Evolutionary conservation across 2,329 filamentous ascomycete genomes (phyloP).

Genomic region (Scorias spongiosa): DNA sequence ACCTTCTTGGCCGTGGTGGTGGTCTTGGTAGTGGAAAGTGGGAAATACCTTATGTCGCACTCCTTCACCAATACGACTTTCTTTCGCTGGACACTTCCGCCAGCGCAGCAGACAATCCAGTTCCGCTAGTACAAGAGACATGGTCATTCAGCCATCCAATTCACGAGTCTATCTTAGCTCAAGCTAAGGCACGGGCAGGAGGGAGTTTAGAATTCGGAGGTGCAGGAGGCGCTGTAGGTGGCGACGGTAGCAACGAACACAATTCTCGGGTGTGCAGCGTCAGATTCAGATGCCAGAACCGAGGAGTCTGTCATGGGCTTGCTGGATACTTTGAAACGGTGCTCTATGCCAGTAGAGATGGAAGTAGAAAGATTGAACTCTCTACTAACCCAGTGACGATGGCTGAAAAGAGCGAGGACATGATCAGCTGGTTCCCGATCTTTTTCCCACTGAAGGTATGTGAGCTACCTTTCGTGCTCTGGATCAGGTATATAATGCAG

Average conservation of each 20-base stretch:
- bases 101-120: constrained; percentile 31
- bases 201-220: constrained; percentile 53
- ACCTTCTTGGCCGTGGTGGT: constrained; percentile 50
- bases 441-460: constrained; percentile 89
- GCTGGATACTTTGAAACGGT: constrained; percentile 94
- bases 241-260: constrained; percentile 76
- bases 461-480: constrained; percentile 3
- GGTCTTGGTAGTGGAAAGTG: constrained; percentile 54
- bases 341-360: constrained; percentile 48
- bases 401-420: constrained; percentile 81
- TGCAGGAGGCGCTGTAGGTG: constrained; percentile 57
- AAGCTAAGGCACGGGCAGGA: constrained; percentile 40
- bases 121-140: constrained; percentile 49
- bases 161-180: constrained; percentile 42
- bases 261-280: constrained; percentile 69
- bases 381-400: constrained; percentile 89
- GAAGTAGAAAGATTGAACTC: constrained; percentile 54
- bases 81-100: constrained; percentile 48
- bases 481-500: background rate
- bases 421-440: constrained; percentile 99
- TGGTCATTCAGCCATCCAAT: constrained; percentile 73
- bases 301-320: constrained; percentile 78
- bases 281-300: constrained; percentile 60
- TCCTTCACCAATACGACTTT: constrained; percentile 79
- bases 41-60: constrained; percentile 88